phyloP scores from a whole-genome alignment of 1,139 yeast genomes.

The Cylindricascospora bacillispora region DNA sequence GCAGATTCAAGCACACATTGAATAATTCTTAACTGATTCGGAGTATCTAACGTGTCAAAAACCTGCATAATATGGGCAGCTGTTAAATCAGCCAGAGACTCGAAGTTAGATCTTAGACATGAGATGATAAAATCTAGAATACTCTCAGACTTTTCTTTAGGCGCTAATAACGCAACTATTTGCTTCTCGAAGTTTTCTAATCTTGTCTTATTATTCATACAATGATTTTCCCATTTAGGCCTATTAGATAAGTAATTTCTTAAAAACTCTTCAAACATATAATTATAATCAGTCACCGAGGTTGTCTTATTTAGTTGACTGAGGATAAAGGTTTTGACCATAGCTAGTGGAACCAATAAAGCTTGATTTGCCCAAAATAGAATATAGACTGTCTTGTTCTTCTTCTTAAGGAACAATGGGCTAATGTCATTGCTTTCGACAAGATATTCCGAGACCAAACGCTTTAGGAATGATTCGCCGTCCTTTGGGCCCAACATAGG shows the following conservation, averaged over 20 bases:
- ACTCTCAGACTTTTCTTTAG: slow-evolving; percentile 39
- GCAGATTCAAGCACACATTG: slow-evolving; percentile 46
- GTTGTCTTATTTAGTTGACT: slow-evolving; percentile 12
- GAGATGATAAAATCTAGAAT: slow-evolving; percentile 52
- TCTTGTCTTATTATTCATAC: slow-evolving; percentile 36
- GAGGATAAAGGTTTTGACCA: slow-evolving; percentile 33
- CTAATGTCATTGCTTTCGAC: slow-evolving; percentile 36
- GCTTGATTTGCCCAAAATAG: slow-evolving; percentile 43
- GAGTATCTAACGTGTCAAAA: slow-evolving; percentile 44
- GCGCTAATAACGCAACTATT: slow-evolving; percentile 45
- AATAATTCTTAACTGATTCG: slow-evolving; percentile 44
- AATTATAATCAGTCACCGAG: slow-evolving; percentile 27
- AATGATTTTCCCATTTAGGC: slow-evolving; percentile 32
- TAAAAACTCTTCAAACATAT: slow-evolving; percentile 29
- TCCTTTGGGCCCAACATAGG: slow-evolving; percentile 59
- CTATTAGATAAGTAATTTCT: slow-evolving; percentile 33
- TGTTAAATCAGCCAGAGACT: slow-evolving; percentile 39
- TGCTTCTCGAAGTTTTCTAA: slow-evolving; percentile 41
- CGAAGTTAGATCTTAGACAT: slow-evolving; percentile 37
- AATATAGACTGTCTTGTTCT: slow-evolving; percentile 32
- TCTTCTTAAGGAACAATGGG: slow-evolving; percentile 30
- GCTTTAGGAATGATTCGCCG: slow-evolving; percentile 35
- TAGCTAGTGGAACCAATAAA: slow-evolving; percentile 32
- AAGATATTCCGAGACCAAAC: slow-evolving; percentile 34
- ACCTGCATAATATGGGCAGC: slow-evolving; percentile 40